Evolutionary conservation across 441 rosid species (phyloP).

Genomic region (Monsonia emarginata): DNA sequence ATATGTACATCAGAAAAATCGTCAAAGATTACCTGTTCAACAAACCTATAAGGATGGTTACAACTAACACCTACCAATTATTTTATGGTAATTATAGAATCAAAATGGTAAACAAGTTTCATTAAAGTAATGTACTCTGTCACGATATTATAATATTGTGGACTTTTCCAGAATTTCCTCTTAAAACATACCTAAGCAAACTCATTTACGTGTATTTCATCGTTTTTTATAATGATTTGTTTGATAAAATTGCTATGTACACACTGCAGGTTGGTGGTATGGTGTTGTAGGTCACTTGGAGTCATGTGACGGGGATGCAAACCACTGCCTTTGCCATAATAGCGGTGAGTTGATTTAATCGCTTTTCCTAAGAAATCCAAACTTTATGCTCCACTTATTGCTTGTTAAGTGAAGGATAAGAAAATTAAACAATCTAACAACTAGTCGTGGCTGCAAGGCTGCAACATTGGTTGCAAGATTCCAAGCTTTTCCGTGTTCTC

Average conservation of each 20-base stretch:
- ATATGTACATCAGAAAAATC: neutral
- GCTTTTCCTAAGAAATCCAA: neutral
- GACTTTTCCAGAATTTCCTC: neutral
- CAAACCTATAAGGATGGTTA: conserved; percentile 3
- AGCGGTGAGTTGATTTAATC: conserved; percentile 41
- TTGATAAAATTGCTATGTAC: conserved; percentile 1
- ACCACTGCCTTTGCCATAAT: conserved; percentile 53
- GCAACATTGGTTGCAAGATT: conserved; percentile 7
- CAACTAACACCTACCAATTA: no score
- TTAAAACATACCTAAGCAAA: neutral
- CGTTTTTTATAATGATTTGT: conserved; percentile 5
- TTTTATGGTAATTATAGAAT: no score
- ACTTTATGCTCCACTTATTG: conserved; percentile 12
- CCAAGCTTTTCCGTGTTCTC: neutral
- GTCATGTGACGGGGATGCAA: conserved; percentile 59
- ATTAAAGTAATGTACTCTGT: neutral
- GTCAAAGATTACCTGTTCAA: conserved; percentile 6
- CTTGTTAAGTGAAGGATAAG: conserved; percentile 12
- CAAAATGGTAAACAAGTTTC: neutral
- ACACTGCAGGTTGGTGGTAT: conserved; percentile 90
- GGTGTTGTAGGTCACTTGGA: conserved; percentile 84
- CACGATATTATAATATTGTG: neutral
- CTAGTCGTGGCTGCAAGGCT: conserved; percentile 11
- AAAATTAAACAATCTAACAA: conserved; percentile 14
- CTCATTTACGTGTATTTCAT: neutral